phyloP scores from a whole-genome alignment of 164 flowering plant species.

The Vitis amurensis region DNA sequence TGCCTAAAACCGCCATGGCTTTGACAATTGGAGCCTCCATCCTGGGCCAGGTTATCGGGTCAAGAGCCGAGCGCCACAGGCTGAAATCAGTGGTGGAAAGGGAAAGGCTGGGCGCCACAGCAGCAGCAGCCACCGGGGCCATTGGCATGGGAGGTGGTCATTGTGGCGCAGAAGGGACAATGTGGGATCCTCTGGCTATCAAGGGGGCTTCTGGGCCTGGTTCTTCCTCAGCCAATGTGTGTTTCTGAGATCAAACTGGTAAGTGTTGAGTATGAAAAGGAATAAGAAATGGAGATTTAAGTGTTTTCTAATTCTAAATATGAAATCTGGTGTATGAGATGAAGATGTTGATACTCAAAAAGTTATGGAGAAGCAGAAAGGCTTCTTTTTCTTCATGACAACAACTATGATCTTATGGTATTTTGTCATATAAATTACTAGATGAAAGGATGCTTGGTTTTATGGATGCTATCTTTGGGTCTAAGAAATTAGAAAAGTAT shows the following conservation, averaged over 20 bases:
- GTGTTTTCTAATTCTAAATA: too few relatives aligned
- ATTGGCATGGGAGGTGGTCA: conserved; percentile 1
- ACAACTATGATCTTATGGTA: too few relatives aligned
- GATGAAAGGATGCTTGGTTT: too few relatives aligned
- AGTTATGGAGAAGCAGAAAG: too few relatives aligned
- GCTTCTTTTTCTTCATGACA: too few relatives aligned
- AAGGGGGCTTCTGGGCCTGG: conserved; percentile 6
- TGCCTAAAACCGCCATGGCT: conserved; percentile 86
- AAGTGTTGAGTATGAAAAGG: too few relatives aligned
- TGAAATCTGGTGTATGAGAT: too few relatives aligned
- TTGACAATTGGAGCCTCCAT: conserved; percentile 77
- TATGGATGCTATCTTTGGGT: too few relatives aligned
- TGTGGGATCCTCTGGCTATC: conserved; percentile 23
- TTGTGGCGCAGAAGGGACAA: conserved; percentile 25
- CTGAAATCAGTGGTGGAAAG: conserved; percentile 32
- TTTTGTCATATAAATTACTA: too few relatives aligned
- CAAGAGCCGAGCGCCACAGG: conserved; percentile 75
- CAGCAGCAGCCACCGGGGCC: conserved; percentile 4
- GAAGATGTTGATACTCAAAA: too few relatives aligned
- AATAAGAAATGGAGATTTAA: too few relatives aligned
- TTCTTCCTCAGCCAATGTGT: conserved; percentile 28
- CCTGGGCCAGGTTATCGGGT: conserved; percentile 78
- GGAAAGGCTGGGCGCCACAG: conserved; percentile 2
- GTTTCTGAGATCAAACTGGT: conserved; percentile 17
- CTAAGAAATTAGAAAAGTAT: too few relatives aligned